Base-by-base conservation (phyloP, 2,329 filamentous ascomycete species). In the Alternaria sp. region DNA sequence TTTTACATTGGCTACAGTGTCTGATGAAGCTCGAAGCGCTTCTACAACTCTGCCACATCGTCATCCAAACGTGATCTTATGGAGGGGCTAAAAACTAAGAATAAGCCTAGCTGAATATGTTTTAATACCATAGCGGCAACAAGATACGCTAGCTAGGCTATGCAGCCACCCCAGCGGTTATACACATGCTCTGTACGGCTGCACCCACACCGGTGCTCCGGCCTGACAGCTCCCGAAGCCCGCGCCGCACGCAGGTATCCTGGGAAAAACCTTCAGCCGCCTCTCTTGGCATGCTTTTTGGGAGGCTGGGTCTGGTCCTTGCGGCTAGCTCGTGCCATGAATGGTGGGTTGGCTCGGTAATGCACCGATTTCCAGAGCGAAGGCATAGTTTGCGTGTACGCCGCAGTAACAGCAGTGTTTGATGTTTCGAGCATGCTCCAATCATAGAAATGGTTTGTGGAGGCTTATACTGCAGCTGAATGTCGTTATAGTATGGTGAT, bases 131-230 rank as follows among this genome's bases (percentile, higher is more conserved):
- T 64, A 61, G 69, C 68, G 71, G 63, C 60, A 68, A 70, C 51
- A 54, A 39, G 33, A 41, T 58, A 58, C 58, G 58, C 65, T 71
- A 66, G 57, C 54, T 42, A 57, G 54, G 48, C 49, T 58, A 66
- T 56, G 58, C 51, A 59, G 60, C 64, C 65, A 65, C 59, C 62
- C 52, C 69, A 69, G 71, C 71, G 71, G 67, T 63, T 72, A 73
- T 59, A 64, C 60, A 44, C 53, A 56, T 52, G 42, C 58, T 60
- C 64, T 70, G 68, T 67, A 70, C 61, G 70, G 68, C 63, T 66
- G 52, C 57, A 54, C 44, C 60, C 63, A 63, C 50, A 56, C 58
- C 56, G 63, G 66, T 57, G 58, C 57, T 33, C 59, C 64, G 66
- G 63, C 40, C 60, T 62, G 63, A 62, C 61, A 65, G 57, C 58